phyloP scores from a whole-genome alignment of 345 rosid species.

The Xanthoceras sorbifolium region DNA sequence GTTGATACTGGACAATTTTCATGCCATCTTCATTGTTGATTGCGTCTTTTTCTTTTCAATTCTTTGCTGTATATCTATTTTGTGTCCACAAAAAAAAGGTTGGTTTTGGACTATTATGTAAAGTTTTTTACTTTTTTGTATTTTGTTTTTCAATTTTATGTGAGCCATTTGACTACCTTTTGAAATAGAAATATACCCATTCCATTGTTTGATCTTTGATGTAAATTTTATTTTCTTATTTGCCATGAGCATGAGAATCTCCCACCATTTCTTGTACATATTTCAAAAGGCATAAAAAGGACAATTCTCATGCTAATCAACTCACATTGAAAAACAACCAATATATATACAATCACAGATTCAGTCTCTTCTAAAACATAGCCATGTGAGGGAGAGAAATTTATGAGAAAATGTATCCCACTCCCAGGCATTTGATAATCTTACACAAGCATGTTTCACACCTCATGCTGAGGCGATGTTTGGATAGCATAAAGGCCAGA shows the following conservation, averaged over 20 bases:
- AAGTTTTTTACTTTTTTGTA: background rate
- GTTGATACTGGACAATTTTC: background rate
- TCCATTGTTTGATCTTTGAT: background rate
- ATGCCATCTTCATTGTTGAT: background rate
- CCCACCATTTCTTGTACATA: background rate
- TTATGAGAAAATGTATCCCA: background rate
- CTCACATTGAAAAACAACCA: background rate
- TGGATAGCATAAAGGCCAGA: background rate
- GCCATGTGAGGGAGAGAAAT: background rate
- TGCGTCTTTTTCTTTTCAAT: background rate
- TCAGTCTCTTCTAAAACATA: background rate
- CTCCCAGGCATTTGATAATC: background rate
- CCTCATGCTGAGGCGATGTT: background rate
- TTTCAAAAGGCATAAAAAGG: background rate
- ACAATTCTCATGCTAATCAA: background rate
- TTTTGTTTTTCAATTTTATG: background rate
- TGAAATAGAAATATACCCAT: background rate
- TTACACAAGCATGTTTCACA: background rate
- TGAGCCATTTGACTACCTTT: background rate
- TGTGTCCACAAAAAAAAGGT: background rate
- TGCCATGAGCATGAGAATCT: background rate
- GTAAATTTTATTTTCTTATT: too few species aligned
- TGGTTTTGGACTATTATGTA: conserved; percentile 6
- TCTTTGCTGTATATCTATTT: background rate
- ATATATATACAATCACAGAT: too few species aligned